phyloP scores from a whole-genome alignment of 1,284 basidiomycete genomes.

The Boletus hoseneyae region DNA sequence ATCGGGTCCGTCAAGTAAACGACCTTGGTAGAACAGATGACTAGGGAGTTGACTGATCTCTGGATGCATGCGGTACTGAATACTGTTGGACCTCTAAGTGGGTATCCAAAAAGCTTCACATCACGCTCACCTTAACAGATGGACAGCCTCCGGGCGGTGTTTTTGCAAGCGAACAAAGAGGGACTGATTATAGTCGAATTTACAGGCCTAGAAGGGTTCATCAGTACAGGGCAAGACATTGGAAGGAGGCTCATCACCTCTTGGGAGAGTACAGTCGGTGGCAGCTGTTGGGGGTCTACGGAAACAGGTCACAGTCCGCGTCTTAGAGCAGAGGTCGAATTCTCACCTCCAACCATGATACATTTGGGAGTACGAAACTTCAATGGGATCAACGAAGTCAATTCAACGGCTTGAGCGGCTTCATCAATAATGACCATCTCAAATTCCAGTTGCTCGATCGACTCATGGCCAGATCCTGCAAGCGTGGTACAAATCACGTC shows the following conservation, averaged over 20 bases:
- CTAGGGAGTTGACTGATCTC: conserved; percentile 92
- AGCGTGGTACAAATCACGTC: conserved; percentile 96
- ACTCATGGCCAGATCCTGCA: conserved; percentile 90
- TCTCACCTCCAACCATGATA: conserved; percentile 89
- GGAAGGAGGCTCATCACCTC: conserved; percentile 45
- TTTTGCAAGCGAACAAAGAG: conserved; percentile 93
- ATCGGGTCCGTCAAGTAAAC: conserved; percentile 82
- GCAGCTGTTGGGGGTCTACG: conserved; percentile 92
- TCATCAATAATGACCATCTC: conserved; percentile 98
- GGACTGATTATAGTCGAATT: conserved; percentile 84
- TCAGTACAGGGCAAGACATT: conserved; percentile 10
- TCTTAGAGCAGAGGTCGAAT: neutral
- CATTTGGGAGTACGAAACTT: conserved; percentile 85
- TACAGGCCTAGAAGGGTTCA: conserved; percentile 54
- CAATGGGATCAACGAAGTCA: conserved; percentile 95
- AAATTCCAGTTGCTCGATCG: conserved; percentile 82
- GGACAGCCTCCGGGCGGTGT: conserved; percentile 74
- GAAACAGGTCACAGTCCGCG: neutral
- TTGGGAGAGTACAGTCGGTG: conserved; percentile 92
- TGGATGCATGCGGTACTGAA: conserved; percentile 99
- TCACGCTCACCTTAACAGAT: conserved; percentile 78
- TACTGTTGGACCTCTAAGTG: conserved; percentile 46
- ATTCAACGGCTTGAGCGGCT: conserved; percentile 95
- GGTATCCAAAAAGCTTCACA: neutral
- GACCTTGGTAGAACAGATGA: conserved; percentile 82